Evolutionary conservation across 83 land plant species (phyloP).

Genomic region (Isoetes engelmannii): DNA sequence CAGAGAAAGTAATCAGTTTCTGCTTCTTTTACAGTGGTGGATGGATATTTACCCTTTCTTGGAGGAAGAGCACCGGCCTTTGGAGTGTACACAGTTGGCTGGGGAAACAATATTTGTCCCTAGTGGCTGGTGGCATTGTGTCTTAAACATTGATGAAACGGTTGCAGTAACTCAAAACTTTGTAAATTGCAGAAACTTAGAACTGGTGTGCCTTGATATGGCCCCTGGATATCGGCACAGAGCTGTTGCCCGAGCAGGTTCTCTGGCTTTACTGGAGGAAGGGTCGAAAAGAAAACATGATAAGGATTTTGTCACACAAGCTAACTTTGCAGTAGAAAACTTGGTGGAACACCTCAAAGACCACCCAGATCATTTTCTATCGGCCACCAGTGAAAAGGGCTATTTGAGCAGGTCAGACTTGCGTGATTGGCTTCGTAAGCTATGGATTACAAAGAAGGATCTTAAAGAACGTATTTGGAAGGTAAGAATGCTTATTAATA

Average conservation of each 20-base stretch:
- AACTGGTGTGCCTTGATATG: slow-evolving; percentile 92
- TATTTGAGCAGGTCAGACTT: slow-evolving; percentile 57
- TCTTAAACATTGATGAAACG: slow-evolving; percentile 79
- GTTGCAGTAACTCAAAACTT: slow-evolving; percentile 96
- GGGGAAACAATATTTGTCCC: slow-evolving; percentile 98
- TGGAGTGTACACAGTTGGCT: slow-evolving; percentile 88
- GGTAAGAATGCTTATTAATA: slow-evolving; percentile 41
- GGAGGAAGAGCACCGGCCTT: slow-evolving; percentile 70
- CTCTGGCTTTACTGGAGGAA: slow-evolving; percentile 56
- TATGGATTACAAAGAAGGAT: slow-evolving; percentile 64
- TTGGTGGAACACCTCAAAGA: slow-evolving; percentile 8
- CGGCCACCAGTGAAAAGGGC: slow-evolving; percentile 36
- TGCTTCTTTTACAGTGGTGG: slow-evolving; percentile 76
- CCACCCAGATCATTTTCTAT: slow-evolving; percentile 22
- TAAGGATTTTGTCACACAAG: background rate
- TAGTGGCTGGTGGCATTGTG: slow-evolving; percentile 99
- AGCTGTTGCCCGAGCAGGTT: slow-evolving; percentile 93
- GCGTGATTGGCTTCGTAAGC: slow-evolving; percentile 78
- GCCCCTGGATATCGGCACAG: slow-evolving; percentile 92
- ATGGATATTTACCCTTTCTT: slow-evolving; percentile 86
- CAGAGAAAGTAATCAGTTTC: background rate
- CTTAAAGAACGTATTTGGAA: slow-evolving; percentile 73
- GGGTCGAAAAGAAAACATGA: background rate
- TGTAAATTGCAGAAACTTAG: slow-evolving; percentile 76
- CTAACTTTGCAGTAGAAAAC: background rate